phyloP scores from a whole-genome alignment of 257 asterid species.

The Osmanthus fragrans region DNA sequence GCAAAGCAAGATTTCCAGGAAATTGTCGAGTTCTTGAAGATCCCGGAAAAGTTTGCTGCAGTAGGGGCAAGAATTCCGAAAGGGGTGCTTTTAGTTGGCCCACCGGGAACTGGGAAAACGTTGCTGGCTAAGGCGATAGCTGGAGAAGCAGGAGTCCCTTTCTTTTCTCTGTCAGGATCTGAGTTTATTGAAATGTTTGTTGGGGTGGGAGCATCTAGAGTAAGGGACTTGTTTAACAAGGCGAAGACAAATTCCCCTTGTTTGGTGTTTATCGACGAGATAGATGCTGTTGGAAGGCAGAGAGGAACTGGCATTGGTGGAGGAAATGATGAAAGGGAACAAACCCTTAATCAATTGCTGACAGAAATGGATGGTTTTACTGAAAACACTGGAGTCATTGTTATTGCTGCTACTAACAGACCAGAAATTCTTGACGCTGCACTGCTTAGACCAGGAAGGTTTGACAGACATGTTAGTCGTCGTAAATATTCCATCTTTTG shows the following conservation, averaged over 20 bases:
- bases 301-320: constrained; percentile 85
- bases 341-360: constrained; percentile 62
- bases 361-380: constrained; percentile 74
- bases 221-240: constrained; percentile 68
- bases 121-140: constrained; percentile 72
- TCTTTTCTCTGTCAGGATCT: constrained; percentile 64
- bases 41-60: constrained; percentile 62
- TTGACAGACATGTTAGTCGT: constrained; percentile 56
- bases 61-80: constrained; percentile 66
- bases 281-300: constrained; percentile 72
- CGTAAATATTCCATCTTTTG: background rate
- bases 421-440: constrained; percentile 74
- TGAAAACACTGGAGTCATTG: constrained; percentile 58
- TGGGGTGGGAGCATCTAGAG: constrained; percentile 77
- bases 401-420: constrained; percentile 68
- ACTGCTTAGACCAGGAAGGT: constrained; percentile 70
- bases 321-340: constrained; percentile 80
- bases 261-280: constrained; percentile 64
- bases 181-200: constrained; percentile 83
- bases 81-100: constrained; percentile 60
- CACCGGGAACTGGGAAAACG: constrained; percentile 80
- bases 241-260: constrained; percentile 56
- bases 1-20: constrained; percentile 71
- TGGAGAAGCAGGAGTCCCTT: constrained; percentile 74
- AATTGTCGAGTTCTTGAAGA: constrained; percentile 56